A percentile compares a stretch with the other conserved stretches of the same genome.
Conservation (phyloP, 306 rosid species). For the Fagus crenata region DNA sequence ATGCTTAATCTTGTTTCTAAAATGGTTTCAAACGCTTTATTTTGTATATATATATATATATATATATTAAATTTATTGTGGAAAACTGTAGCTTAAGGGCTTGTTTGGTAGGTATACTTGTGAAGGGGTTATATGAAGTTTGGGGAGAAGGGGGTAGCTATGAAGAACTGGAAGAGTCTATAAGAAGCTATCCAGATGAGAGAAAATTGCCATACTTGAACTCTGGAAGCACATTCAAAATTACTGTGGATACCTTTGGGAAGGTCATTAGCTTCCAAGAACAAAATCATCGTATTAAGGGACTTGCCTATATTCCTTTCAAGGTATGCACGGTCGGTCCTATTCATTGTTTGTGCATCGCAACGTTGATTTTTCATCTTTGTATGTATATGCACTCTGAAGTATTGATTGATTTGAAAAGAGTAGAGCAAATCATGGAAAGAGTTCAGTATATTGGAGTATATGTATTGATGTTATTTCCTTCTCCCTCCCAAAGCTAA, state of each 20-base stretch:
- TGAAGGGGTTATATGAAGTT: constrained; percentile 91
- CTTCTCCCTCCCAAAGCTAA: too few relatives aligned
- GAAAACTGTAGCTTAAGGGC: too few relatives aligned
- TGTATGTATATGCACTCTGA: neutral
- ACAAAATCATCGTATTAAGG: constrained; percentile 69
- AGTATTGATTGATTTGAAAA: too few relatives aligned
- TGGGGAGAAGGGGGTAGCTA: constrained; percentile 89
- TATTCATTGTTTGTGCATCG: neutral
- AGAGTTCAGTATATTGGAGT: too few relatives aligned
- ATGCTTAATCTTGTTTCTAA: neutral
- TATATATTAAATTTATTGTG: too few relatives aligned
- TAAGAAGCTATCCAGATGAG: constrained; percentile 62
- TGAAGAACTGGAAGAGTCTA: constrained; percentile 71
- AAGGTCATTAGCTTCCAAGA: constrained; percentile 67
- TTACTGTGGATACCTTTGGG: constrained; percentile 81
- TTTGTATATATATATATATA: too few relatives aligned
- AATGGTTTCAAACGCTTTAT: too few relatives aligned
- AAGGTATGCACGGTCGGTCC: constrained; percentile 41
- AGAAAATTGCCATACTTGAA: constrained; percentile 72
- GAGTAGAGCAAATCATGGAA: too few relatives aligned
- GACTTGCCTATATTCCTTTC: constrained; percentile 76
- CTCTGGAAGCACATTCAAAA: constrained; percentile 70
- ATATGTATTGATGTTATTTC: too few relatives aligned
- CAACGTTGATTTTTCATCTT: neutral
- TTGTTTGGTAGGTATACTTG: constrained; percentile 67